phyloP scores from a whole-genome alignment of 208 protist genomes.

The Herpetomonas samuelpessoai region DNA sequence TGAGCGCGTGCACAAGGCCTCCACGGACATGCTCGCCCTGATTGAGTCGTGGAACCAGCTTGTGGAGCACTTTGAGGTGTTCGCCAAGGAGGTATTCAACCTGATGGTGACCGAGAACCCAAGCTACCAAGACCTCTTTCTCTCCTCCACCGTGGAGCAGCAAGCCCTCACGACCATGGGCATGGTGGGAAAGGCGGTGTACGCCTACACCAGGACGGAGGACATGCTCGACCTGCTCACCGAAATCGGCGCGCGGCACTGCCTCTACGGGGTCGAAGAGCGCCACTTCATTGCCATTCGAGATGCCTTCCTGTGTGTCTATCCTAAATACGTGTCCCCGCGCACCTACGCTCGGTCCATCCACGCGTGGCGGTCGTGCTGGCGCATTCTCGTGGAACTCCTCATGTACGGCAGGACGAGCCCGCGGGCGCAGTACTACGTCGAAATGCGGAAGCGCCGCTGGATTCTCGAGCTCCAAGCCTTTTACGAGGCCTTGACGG shows the following conservation, averaged over 20 bases:
- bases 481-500: constrained; percentile 1
- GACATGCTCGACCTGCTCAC: constrained; percentile 22
- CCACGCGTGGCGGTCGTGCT: constrained; percentile 16
- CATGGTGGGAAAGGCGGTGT: constrained; percentile 23
- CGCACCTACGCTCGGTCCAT: not conserved
- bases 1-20: constrained; percentile 10
- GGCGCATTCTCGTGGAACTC: constrained; percentile 13
- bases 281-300: constrained; percentile 16
- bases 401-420: constrained; percentile 2
- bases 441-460: constrained; percentile 2
- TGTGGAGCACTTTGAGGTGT: constrained; percentile 15
- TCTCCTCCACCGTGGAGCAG: not conserved
- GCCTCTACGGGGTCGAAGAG: constrained; percentile 13
- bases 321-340: constrained; percentile 3
- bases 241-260: constrained; percentile 25
- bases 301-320: constrained; percentile 13
- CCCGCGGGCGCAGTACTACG: constrained; percentile 11
- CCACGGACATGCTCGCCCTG: constrained; percentile 4
- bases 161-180: constrained; percentile 16
- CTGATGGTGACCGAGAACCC: constrained; percentile 10
- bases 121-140: constrained; percentile 9
- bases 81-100: constrained; percentile 15
- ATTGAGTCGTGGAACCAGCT: constrained; percentile 24
- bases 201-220: constrained; percentile 9
- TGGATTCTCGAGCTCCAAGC: constrained; percentile 15